Evolutionary conservation across 192 early-diverging fungal species (phyloP).

Genomic region (Dissophora ornata): DNA sequence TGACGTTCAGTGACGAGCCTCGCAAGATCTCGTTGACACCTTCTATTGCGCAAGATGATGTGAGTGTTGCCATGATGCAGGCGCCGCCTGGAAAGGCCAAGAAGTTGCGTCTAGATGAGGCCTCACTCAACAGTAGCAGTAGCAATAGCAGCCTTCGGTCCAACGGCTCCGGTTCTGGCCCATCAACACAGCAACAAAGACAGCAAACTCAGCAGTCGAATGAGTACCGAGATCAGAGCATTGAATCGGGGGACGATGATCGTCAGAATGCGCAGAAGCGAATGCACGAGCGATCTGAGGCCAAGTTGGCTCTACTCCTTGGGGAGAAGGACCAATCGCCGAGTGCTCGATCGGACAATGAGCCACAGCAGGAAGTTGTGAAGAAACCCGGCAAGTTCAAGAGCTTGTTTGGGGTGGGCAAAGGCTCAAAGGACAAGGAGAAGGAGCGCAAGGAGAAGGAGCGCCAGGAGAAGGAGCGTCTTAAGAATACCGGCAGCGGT

Average conservation of each 20-base stretch:
- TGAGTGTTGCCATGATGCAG: slow-evolving; percentile 13
- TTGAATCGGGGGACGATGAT: slow-evolving; percentile 24
- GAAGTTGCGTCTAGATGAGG: slow-evolving; percentile 36
- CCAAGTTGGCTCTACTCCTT: slow-evolving; percentile 35
- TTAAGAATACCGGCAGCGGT: neutral
- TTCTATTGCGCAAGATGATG: slow-evolving; percentile 57
- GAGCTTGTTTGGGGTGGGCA: slow-evolving; percentile 48
- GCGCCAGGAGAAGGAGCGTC: slow-evolving; percentile 26
- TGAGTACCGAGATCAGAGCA: neutral
- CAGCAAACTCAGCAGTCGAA: neutral
- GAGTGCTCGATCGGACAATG: neutral
- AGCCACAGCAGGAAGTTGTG: slow-evolving; percentile 3
- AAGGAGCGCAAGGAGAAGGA: slow-evolving; percentile 51
- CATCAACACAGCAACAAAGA: slow-evolving; percentile 2
- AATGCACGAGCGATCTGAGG: slow-evolving; percentile 18
- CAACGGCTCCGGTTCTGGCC: neutral
- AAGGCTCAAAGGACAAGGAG: slow-evolving; percentile 52
- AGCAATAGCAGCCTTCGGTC: neutral
- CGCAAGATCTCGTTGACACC: slow-evolving; percentile 66
- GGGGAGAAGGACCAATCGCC: slow-evolving; percentile 9
- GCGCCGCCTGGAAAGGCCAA: slow-evolving; percentile 14
- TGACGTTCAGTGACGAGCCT: slow-evolving; percentile 52
- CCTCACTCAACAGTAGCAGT: neutral
- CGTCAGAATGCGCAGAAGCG: slow-evolving; percentile 14
- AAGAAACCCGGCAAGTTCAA: slow-evolving; percentile 52